Conservation (phyloP, 345 rosid species). For the Cardamine resedifolia region DNA sequence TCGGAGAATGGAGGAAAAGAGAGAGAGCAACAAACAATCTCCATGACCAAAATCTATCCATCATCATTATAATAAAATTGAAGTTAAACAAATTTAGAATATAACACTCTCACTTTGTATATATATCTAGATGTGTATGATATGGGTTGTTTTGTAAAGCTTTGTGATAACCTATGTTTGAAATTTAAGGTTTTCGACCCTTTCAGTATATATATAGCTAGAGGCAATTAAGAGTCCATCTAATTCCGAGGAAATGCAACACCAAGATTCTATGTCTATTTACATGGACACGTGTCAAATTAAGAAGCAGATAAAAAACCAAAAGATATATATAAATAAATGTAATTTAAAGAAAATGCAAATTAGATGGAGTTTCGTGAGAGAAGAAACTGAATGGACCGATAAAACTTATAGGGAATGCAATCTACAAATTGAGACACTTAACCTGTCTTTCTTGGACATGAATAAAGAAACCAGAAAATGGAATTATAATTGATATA, state of each 20-base stretch:
- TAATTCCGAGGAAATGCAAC: conserved; percentile 35
- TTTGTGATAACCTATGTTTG: conserved; percentile 13
- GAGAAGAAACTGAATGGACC: conserved; percentile 24
- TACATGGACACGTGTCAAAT: conserved; percentile 30
- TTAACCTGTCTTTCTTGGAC: conserved; percentile 32
- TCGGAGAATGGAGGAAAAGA: conserved; percentile 17
- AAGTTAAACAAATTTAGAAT: background rate
- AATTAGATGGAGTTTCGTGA: conserved; percentile 22
- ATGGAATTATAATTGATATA: background rate
- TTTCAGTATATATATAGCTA: conserved; percentile 20
- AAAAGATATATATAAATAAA: background rate
- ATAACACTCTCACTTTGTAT: conserved; percentile 1
- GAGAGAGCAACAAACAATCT: conserved; percentile 12
- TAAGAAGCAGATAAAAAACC: background rate
- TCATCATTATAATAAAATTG: background rate
- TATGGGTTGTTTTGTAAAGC: background rate
- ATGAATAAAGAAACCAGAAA: conserved; percentile 21
- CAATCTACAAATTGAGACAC: background rate
- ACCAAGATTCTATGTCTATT: conserved; percentile 24
- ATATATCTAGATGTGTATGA: background rate
- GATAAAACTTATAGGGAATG: conserved; percentile 37
- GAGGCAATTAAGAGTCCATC: conserved; percentile 26
- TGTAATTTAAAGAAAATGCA: conserved; percentile 37
- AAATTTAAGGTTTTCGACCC: conserved; percentile 4
- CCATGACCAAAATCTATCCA: conserved; percentile 22